Conservation (phyloP, 2,329 filamentous ascomycete genomes). For the Calonectria henricotiae region DNA sequence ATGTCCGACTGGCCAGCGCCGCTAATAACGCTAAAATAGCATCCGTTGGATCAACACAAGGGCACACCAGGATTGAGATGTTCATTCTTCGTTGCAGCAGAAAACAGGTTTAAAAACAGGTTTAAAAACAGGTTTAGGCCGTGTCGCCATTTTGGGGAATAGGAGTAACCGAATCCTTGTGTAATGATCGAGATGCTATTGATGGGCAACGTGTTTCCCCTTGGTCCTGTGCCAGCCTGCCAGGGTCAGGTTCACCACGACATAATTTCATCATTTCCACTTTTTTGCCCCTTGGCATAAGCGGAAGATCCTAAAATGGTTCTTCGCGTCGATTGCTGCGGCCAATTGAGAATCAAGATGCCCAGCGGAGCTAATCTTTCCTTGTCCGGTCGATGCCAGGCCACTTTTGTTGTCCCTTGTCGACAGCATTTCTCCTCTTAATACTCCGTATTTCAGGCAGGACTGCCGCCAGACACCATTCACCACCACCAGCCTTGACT, state of each 20-base stretch:
- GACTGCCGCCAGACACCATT: not conserved
- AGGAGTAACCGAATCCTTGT: too few relatives aligned
- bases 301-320: not conserved
- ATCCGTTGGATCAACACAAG: not conserved
- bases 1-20: not conserved
- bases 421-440: not conserved
- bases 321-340: not conserved
- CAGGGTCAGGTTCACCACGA: too few relatives aligned
- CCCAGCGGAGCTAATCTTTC: conserved; percentile 7
- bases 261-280: conserved; percentile 12
- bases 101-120: not conserved
- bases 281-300: conserved; percentile 9
- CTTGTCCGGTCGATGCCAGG: not conserved
- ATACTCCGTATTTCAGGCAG: conserved; percentile 15
- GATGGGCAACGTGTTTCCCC: not conserved
- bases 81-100: not conserved
- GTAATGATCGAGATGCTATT: not conserved
- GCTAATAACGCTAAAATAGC: not conserved
- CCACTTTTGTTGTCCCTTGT: not conserved
- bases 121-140: not conserved
- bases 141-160: not conserved
- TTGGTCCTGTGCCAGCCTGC: not conserved
- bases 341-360: not conserved
- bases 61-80: not conserved
- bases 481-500: not conserved